Conservation (phyloP, 1,284 basidiomycete species). For the Dichomitus squalens region DNA sequence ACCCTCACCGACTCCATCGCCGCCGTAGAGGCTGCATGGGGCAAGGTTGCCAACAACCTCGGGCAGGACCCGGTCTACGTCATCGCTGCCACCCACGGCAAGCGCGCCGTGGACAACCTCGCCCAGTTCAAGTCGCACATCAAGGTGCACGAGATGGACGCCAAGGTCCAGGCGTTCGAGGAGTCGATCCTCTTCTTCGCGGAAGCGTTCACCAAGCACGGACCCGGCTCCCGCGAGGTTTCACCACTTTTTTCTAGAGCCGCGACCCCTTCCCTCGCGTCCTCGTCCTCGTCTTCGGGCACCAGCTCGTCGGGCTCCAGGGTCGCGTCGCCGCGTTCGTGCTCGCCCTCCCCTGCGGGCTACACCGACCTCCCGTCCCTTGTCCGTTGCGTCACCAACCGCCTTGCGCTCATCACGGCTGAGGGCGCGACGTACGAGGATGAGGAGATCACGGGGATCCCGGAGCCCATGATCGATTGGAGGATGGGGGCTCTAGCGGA, state of each 20-base stretch:
- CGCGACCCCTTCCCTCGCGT: conserved; percentile 14
- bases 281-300: background rate
- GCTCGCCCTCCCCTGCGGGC: too few relatives aligned
- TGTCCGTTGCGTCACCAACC: conserved; percentile 28
- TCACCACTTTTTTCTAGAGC: conserved; percentile 31
- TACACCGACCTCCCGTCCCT: conserved; percentile 56
- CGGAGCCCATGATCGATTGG: conserved; percentile 30
- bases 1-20: conserved; percentile 77
- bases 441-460: conserved; percentile 35
- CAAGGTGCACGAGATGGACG: too few relatives aligned
- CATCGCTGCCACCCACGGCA: conserved; percentile 62
- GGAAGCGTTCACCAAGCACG: conserved; percentile 58
- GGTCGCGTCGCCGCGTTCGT: background rate
- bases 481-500: conserved; percentile 29
- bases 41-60: conserved; percentile 70
- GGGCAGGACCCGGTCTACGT: conserved; percentile 58
- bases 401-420: too few relatives aligned
- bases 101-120: too few relatives aligned
- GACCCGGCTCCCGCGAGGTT: conserved; percentile 37
- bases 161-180: conserved; percentile 71
- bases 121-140: too few relatives aligned
- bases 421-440: conserved; percentile 40
- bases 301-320: background rate
- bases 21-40: conserved; percentile 81
- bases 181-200: conserved; percentile 73